Conservation (phyloP, 2,329 filamentous ascomycete genomes). For the Nothophaeocryptopus gaeumannii region DNA sequence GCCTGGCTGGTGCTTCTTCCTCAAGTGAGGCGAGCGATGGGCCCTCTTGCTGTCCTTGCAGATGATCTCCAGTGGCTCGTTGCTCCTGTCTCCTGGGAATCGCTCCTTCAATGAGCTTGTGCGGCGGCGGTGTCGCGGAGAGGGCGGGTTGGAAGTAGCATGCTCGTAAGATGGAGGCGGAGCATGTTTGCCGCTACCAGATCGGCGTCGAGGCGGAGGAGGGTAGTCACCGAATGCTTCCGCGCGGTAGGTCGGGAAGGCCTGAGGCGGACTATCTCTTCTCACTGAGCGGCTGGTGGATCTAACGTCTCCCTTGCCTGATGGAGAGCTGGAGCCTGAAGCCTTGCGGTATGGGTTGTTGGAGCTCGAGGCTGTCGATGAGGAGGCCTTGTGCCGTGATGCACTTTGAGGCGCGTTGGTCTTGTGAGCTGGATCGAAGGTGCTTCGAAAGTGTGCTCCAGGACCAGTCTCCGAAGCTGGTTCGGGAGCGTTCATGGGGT, state of each 20-base stretch:
- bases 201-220: slow-evolving; percentile 20
- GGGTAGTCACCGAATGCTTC: slow-evolving; percentile 37
- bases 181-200: slow-evolving; percentile 15
- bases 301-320: slow-evolving; percentile 1
- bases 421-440: slow-evolving; percentile 38
- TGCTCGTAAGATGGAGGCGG: slow-evolving; percentile 30
- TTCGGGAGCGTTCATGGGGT: slow-evolving; percentile 66
- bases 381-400: slow-evolving; percentile 27
- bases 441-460: slow-evolving; percentile 55
- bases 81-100: slow-evolving; percentile 62
- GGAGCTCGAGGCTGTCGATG: slow-evolving; percentile 37
- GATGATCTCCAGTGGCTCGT: slow-evolving; percentile 66
- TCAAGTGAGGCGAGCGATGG: slow-evolving; percentile 64
- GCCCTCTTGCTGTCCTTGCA: slow-evolving; percentile 62
- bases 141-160: slow-evolving; percentile 22
- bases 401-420: slow-evolving; percentile 32
- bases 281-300: slow-evolving; percentile 27
- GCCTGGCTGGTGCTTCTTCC: slow-evolving; percentile 62
- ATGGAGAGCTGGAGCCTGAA: slow-evolving; percentile 11
- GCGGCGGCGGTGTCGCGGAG: slow-evolving; percentile 37
- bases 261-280: slow-evolving; percentile 41
- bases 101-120: slow-evolving; percentile 57
- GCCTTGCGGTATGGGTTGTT: slow-evolving; percentile 45
- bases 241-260: slow-evolving; percentile 50
- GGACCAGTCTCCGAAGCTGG: slow-evolving; percentile 66